Base-by-base conservation (phyloP, 495 filamentous ascomycete species). In the Hapsidospora chrysogenum region DNA sequence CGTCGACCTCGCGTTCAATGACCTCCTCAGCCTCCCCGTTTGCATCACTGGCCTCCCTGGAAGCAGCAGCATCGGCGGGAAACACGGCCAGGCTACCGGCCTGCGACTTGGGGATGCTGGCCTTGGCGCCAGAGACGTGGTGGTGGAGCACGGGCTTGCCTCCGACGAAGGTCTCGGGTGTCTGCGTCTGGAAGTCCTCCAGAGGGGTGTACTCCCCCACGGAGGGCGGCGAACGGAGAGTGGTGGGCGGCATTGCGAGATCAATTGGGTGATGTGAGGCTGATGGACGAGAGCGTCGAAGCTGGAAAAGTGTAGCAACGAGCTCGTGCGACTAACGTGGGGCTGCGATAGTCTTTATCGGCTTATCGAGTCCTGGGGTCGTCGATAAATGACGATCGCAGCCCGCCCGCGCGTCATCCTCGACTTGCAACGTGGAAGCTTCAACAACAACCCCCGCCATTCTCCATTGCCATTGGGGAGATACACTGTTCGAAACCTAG, bases 71-170 rank as follows among this genome's bases (percentile, higher is more conserved):
- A 23, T 58, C 53, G 21, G 50, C 48, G 1, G 57, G 51, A 37
- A 74, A 72, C 49, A 78, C 61, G 19, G 61, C 58, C 11, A 74
- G 52, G 15, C 56, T 55, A 18, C 58, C 56, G 26, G 37, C 31
- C 41, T 56, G 48, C 53, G 65, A 43, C 43, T 49, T 41, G 23
- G 56, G 44, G 44, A 56, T 40, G 76, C 61, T 40, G 54, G 85
- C 66, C 31, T 74, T 77, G 48, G 76, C 69, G 45, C 62, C 60
- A 31, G 68, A 49, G 41, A 61, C 66, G 47, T 78, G 78, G 56
- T 76, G 78, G 61, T 95, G 68, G 0, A 96, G 72, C 21, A 97
- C 68, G 9, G 86, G 73, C 37, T 77, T 80, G 8, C 72, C 78
- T 47, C 67, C 66, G 54, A 75, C 78, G 67, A 96, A 97, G 19